phyloP scores from a whole-genome alignment of 768 basidiomycete species.

The Hebeloma cylindrosporum region DNA sequence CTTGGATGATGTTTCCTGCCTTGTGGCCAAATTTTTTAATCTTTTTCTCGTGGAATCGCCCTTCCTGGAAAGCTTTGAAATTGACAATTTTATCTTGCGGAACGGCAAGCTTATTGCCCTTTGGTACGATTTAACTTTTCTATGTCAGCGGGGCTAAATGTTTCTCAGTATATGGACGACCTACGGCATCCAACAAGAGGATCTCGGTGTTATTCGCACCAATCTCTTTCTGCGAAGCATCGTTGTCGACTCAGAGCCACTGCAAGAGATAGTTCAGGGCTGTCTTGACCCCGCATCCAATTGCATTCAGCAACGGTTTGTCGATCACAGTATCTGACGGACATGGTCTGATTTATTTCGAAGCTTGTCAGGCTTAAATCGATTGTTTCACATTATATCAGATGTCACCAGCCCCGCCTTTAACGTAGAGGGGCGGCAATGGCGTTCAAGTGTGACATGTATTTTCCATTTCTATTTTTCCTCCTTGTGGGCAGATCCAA shows the following conservation, averaged over 20 bases:
- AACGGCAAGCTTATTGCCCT: constrained; percentile 57
- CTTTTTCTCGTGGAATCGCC: constrained; percentile 59
- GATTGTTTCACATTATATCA: constrained; percentile 63
- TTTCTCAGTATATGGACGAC: constrained; percentile 61
- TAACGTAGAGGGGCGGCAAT: constrained; percentile 62
- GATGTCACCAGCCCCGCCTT: constrained; percentile 67
- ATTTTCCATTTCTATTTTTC: constrained; percentile 63
- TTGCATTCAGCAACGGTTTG: constrained; percentile 56
- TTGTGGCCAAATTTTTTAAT: constrained; percentile 63
- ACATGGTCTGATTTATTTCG: background rate
- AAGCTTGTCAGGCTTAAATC: constrained; percentile 53
- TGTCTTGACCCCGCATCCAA: constrained; percentile 34
- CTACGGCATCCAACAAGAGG: constrained; percentile 59
- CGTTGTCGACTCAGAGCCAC: constrained; percentile 62
- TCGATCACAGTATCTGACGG: background rate
- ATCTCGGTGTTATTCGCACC: constrained; percentile 54
- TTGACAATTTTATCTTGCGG: constrained; percentile 70
- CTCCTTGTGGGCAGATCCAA: constrained; percentile 61
- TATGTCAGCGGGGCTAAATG: background rate
- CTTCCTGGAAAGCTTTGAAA: constrained; percentile 62
- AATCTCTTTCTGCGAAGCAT: constrained; percentile 58
- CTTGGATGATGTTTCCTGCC: constrained; percentile 48
- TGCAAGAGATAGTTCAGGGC: constrained; percentile 49
- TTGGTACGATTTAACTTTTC: constrained; percentile 44
- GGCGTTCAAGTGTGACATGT: constrained; percentile 60